A percentile compares a stretch with the other conserved stretches of the same genome.
Conservation (phyloP, 192 early-diverging fungal species). For the Helicostylum pulchrum region DNA sequence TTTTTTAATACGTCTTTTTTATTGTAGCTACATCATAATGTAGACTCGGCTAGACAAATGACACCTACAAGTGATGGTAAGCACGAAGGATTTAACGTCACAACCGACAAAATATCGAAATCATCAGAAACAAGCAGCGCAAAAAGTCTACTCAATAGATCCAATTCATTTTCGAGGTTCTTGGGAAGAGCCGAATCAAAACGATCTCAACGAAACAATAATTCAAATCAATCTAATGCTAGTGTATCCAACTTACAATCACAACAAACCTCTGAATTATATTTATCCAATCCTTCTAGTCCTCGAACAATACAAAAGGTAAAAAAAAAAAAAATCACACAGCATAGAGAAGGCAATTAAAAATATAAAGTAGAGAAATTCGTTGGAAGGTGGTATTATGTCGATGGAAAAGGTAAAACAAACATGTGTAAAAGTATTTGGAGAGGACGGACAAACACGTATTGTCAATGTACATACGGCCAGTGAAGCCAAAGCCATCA, state of each 20-base stretch:
- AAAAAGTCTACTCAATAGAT: conserved; percentile 30
- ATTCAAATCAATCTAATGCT: not conserved
- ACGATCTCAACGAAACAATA: conserved; percentile 10
- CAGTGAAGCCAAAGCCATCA: conserved; percentile 64
- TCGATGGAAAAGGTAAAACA: conserved; percentile 55
- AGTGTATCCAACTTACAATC: conserved; percentile 6
- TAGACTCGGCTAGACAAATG: not conserved
- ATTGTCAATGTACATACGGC: conserved; percentile 75
- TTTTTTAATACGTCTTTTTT: not conserved
- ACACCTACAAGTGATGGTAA: conserved; percentile 2
- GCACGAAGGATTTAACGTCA: conserved; percentile 27
- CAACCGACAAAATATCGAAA: conserved; percentile 15
- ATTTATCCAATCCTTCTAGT: conserved; percentile 21
- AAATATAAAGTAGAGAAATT: conserved; percentile 33
- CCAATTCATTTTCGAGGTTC: conserved; percentile 37
- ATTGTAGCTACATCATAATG: not conserved
- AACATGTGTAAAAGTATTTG: conserved; percentile 72
- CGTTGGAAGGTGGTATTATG: conserved; percentile 52
- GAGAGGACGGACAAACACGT: conserved; percentile 75
- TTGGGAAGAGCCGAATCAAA: conserved; percentile 37
- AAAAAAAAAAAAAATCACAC: not conserved
- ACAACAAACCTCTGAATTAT: not conserved
- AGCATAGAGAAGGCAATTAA: no score
- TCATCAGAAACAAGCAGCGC: conserved; percentile 17
- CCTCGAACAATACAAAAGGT: conserved; percentile 32